A percentile compares a stretch with the other conserved stretches of the same genome.
Conservation (phyloP, 2,329 filamentous ascomycete genomes). For the Setomelanomma holmii region DNA sequence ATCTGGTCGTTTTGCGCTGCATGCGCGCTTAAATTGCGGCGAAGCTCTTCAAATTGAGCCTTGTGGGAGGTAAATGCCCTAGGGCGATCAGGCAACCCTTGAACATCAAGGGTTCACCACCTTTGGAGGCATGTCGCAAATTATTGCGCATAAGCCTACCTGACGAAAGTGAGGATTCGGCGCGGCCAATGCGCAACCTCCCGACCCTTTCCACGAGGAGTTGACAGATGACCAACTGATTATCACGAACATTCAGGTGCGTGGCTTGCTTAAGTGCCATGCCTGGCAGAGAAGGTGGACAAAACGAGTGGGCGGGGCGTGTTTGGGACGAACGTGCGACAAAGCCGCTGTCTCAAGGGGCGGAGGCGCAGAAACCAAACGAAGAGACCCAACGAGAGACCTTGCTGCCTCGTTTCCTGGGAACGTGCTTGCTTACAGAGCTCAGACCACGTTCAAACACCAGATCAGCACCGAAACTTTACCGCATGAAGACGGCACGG, state of each 20-base stretch:
- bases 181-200: slow-evolving; percentile 3
- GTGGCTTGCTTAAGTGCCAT: slow-evolving; percentile 1
- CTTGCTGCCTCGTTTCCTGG: slow-evolving; percentile 28
- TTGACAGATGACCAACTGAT: slow-evolving; percentile 7
- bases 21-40: neutral
- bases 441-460: slow-evolving; percentile 11
- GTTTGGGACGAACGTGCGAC: slow-evolving; percentile 37
- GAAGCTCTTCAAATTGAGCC: neutral
- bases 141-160: no score
- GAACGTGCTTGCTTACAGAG: slow-evolving; percentile 19
- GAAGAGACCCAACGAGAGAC: slow-evolving; percentile 27
- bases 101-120: no score
- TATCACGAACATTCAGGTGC: slow-evolving; percentile 15
- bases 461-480: slow-evolving; percentile 14
- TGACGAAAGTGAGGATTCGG: no score
- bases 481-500: slow-evolving; percentile 22
- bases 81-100: neutral
- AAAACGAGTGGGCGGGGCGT: slow-evolving; percentile 12
- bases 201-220: slow-evolving; percentile 15
- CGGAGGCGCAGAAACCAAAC: slow-evolving; percentile 24
- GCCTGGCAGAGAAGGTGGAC: neutral
- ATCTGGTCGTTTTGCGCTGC: neutral
- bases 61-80: neutral
- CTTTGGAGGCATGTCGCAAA: neutral
- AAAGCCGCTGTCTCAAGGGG: slow-evolving; percentile 37